Conservation (phyloP, 2,329 filamentous ascomycete species). For the Fusarium transvaalense region DNA sequence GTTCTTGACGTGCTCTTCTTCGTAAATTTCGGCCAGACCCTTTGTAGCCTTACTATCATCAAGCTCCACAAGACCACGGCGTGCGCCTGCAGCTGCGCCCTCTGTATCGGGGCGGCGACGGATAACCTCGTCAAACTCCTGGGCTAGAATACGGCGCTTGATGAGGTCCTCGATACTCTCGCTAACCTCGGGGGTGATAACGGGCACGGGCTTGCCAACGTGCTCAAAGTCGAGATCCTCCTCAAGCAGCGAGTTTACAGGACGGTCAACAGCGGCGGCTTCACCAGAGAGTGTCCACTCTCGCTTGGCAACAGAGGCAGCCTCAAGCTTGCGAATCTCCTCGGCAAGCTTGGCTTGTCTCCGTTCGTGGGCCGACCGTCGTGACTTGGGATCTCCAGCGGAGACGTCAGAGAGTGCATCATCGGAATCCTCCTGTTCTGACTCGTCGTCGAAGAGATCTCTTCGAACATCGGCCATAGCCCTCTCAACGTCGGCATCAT, state of each 20-base stretch:
- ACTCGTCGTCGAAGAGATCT: conserved; percentile 87
- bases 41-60: conserved; percentile 90
- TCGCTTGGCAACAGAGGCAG: conserved; percentile 87
- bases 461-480: conserved; percentile 89
- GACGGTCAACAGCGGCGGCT: conserved; percentile 83
- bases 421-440: conserved; percentile 73
- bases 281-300: conserved; percentile 93
- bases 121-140: conserved; percentile 92
- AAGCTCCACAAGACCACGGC: conserved; percentile 81
- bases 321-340: conserved; percentile 92
- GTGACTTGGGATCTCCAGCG: conserved; percentile 76
- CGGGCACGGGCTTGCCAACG: conserved; percentile 91
- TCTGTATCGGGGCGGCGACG: conserved; percentile 82
- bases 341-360: conserved; percentile 86
- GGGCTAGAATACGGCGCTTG: conserved; percentile 89
- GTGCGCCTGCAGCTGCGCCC: conserved; percentile 68
- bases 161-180: conserved; percentile 94
- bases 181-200: conserved; percentile 91
- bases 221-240: conserved; percentile 97
- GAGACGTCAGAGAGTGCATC: conserved; percentile 75
- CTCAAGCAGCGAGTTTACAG: conserved; percentile 91
- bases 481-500: conserved; percentile 78
- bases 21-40: conserved; percentile 91
- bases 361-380: conserved; percentile 86
- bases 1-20: conserved; percentile 86